A percentile compares a stretch with the other conserved stretches of the same genome.
Conservation (phyloP, 2,329 filamentous ascomycete species). For the Periconia sp. region DNA sequence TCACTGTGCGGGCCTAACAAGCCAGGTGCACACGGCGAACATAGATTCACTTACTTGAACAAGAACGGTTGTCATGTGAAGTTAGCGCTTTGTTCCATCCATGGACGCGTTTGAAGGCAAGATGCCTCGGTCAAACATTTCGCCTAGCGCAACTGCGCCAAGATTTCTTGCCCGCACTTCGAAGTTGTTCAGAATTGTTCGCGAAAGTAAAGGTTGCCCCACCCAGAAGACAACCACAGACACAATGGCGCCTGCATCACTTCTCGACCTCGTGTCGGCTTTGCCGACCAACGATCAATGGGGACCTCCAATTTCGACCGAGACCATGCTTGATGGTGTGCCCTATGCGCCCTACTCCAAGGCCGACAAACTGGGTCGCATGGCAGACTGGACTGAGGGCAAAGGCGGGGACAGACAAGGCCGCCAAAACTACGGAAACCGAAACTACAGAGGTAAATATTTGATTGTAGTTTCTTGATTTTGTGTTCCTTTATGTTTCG, state of each 20-base stretch:
- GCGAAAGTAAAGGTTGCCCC: constrained; percentile 11
- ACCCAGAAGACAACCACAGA: constrained; percentile 8
- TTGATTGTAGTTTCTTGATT: neutral
- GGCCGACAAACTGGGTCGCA: constrained; percentile 96
- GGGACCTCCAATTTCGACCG: constrained; percentile 80
- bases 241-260: constrained; percentile 50
- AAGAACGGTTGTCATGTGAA: neutral
- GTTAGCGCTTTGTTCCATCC: neutral
- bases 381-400: constrained; percentile 98
- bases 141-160: constrained; percentile 10
- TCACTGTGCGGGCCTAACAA: neutral
- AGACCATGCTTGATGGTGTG: constrained; percentile 90
- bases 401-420: constrained; percentile 79
- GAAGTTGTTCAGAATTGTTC: constrained; percentile 13
- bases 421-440: constrained; percentile 79
- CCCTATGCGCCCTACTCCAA: constrained; percentile 98
- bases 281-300: constrained; percentile 59
- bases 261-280: constrained; percentile 51
- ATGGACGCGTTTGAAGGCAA: neutral
- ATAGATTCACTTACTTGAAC: neutral
- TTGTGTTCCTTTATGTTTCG: neutral
- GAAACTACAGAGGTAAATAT: constrained; percentile 80
- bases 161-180: constrained; percentile 12
- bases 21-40: neutral
- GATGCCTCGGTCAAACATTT: neutral